Conservation (phyloP, 352 stramenopile genomes). For the Aphanomyces astaci region DNA sequence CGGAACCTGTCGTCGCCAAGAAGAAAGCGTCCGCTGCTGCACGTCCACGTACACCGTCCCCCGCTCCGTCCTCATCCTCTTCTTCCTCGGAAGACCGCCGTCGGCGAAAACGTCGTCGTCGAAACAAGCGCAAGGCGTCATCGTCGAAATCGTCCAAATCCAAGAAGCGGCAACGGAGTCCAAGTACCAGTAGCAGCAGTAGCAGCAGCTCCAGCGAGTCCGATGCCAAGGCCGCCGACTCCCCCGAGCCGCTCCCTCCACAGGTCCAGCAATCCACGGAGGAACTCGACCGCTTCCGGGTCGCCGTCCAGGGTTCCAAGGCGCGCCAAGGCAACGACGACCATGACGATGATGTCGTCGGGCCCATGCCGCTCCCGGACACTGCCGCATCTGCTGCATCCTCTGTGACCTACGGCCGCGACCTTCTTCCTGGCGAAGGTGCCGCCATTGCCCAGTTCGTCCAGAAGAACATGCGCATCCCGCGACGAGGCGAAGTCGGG, state of each 20-base stretch:
- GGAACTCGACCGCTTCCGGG: conserved; percentile 86
- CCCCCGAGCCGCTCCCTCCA: neutral
- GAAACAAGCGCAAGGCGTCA: conserved; percentile 15
- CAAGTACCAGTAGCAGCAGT: conserved; percentile 28
- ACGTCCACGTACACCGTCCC: conserved; percentile 31
- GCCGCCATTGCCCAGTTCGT: conserved; percentile 96
- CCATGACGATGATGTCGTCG: conserved; percentile 82
- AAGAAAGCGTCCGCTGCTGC: neutral
- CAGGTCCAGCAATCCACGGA: conserved; percentile 10
- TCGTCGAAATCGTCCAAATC: conserved; percentile 29
- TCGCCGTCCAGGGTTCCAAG: conserved; percentile 60
- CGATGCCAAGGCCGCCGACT: conserved; percentile 16
- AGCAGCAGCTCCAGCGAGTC: conserved; percentile 24
- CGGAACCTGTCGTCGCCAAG: conserved; percentile 34
- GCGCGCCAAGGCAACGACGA: conserved; percentile 33
- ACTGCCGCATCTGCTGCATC: conserved; percentile 40
- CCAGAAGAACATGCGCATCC: conserved; percentile 98
- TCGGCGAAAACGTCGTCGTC: neutral
- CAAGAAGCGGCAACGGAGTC: conserved; percentile 33
- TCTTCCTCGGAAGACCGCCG: conserved; percentile 24
- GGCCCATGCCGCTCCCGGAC: conserved; percentile 63
- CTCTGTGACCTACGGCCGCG: conserved; percentile 86
- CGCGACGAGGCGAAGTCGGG: conserved; percentile 96
- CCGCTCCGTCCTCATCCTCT: conserved; percentile 30
- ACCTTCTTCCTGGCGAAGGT: conserved; percentile 89